Percentiles rank a stretch among this genome's conserved stretches.
phyloP scores from a whole-genome alignment of 2,329 filamentous ascomycete species.

The Knufia fluminis region DNA sequence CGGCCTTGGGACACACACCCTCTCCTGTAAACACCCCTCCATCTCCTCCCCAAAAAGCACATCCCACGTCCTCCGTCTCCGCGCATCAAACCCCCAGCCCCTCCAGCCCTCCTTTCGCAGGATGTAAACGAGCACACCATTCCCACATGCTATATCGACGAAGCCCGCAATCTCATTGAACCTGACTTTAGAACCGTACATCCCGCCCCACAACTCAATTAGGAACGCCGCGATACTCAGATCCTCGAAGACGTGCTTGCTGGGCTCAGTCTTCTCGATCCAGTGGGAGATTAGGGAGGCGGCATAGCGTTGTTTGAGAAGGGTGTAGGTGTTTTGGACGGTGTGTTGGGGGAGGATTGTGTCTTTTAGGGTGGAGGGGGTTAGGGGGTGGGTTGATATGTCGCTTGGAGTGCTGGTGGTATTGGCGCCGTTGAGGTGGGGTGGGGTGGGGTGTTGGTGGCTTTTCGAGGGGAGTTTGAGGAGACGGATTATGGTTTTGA shows the following conservation, averaged over 20 bases:
- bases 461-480: constrained; percentile 12
- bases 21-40: constrained; percentile 45
- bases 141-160: constrained; percentile 92
- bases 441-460: constrained; percentile 53
- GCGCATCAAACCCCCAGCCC: constrained; percentile 88
- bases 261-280: constrained; percentile 78
- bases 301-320: constrained; percentile 72
- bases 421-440: constrained; percentile 19
- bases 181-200: constrained; percentile 49
- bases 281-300: constrained; percentile 61
- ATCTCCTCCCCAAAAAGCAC: constrained; percentile 53
- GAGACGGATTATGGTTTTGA: constrained; percentile 31
- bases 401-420: constrained; percentile 59
- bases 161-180: constrained; percentile 64
- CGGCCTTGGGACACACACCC: constrained; percentile 51
- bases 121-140: constrained; percentile 79
- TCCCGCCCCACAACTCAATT: constrained; percentile 79
- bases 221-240: constrained; percentile 83
- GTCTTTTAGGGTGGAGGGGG: constrained; percentile 79
- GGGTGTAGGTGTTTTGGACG: constrained; percentile 74
- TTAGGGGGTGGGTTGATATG: constrained; percentile 47
- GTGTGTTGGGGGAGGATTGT: constrained; percentile 63
- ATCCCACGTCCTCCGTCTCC: constrained; percentile 73
- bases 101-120: constrained; percentile 69
- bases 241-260: constrained; percentile 93